A percentile compares a stretch with the other conserved stretches of the same genome.
Conservation (phyloP, 495 filamentous ascomycete species). For the Lentithecium fluviatile region DNA sequence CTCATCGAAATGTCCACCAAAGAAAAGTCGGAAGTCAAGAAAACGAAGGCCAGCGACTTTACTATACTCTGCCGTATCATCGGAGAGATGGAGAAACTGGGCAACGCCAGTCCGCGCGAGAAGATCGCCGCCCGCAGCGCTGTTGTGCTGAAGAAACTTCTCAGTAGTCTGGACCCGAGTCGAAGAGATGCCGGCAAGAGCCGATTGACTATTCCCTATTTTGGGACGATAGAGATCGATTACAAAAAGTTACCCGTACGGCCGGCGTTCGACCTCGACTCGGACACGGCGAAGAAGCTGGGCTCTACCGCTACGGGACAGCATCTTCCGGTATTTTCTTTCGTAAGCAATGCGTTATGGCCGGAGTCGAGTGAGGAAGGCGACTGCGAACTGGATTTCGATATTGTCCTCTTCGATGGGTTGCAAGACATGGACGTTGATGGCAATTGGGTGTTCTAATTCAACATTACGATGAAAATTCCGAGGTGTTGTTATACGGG, state of each 20-base stretch:
- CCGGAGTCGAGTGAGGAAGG: not conserved
- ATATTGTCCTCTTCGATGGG: slow-evolving; percentile 29
- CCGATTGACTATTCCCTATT: slow-evolving; percentile 27
- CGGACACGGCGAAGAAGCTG: slow-evolving; percentile 20
- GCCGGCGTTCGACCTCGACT: slow-evolving; percentile 22
- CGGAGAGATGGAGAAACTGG: slow-evolving; percentile 30
- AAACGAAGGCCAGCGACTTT: slow-evolving; percentile 23
- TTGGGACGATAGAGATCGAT: slow-evolving; percentile 26
- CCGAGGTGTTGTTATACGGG: too few relatives aligned
- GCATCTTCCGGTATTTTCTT: slow-evolving; percentile 28
- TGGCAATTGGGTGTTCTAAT: slow-evolving; percentile 33
- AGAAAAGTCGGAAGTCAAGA: slow-evolving; percentile 24
- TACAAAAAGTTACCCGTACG: slow-evolving; percentile 9
- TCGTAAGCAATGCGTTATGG: slow-evolving; percentile 30
- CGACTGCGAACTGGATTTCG: slow-evolving; percentile 23
- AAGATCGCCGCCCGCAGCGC: slow-evolving; percentile 26
- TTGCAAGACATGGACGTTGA: slow-evolving; percentile 27
- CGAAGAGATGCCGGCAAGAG: slow-evolving; percentile 1
- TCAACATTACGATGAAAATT: not conserved
- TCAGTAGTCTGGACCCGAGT: slow-evolving; percentile 18
- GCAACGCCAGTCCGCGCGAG: slow-evolving; percentile 23
- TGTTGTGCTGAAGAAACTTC: slow-evolving; percentile 22
- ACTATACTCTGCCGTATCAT: slow-evolving; percentile 30
- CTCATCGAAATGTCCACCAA: slow-evolving; percentile 30
- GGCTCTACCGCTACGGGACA: slow-evolving; percentile 5